Percentiles rank a stretch among this genome's conserved stretches.
phyloP scores from a whole-genome alignment of 2,329 filamentous ascomycete species.

The Endothia cerciana region DNA sequence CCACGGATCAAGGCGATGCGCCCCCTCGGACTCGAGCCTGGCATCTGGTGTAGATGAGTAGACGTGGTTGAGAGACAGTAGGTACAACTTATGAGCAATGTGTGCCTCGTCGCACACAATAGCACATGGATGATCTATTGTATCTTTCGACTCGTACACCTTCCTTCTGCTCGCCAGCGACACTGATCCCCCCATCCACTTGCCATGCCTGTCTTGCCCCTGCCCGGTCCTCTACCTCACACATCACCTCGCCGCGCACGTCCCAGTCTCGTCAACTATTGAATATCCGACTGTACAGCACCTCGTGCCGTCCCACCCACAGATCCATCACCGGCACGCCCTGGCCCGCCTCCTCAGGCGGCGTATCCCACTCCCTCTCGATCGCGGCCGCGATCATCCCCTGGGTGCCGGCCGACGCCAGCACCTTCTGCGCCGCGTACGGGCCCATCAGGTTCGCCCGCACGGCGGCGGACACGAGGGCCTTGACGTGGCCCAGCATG shows the following conservation, averaged over 20 bases:
- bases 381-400: conserved; percentile 61
- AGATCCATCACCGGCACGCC: conserved; percentile 78
- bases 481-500: conserved; percentile 76
- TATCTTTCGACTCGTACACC: not conserved
- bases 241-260: not conserved
- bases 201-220: not conserved
- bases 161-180: not conserved
- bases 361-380: conserved; percentile 60
- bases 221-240: not conserved
- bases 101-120: not conserved
- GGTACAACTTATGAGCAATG: not conserved
- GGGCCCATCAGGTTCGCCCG: conserved; percentile 78
- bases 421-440: conserved; percentile 75
- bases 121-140: not conserved
- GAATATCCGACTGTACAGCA: conserved; percentile 84
- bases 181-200: not conserved
- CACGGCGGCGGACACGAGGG: conserved; percentile 76
- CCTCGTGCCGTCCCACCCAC: conserved; percentile 82
- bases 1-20: no score
- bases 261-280: conserved; percentile 63
- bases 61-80: not conserved
- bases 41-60: not conserved
- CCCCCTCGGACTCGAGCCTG: not conserved
- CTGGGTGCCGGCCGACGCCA: conserved; percentile 65
- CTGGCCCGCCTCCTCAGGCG: conserved; percentile 71